Evolutionary conservation across 768 basidiomycete species (phyloP).

Genomic region (Austroboletus festivus): DNA sequence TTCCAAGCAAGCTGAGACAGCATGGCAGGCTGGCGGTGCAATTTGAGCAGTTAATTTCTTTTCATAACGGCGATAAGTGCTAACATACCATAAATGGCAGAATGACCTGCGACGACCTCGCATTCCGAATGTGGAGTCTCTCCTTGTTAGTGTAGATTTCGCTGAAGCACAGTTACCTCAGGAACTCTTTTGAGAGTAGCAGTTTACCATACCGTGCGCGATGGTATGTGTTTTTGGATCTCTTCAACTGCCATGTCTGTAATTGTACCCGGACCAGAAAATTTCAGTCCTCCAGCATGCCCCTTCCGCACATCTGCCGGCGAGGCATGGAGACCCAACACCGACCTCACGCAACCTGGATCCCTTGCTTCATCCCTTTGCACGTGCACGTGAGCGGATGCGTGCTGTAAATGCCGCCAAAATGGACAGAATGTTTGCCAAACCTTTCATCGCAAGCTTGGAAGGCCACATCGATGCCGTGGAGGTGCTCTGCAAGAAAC

Average conservation of each 20-base stretch:
- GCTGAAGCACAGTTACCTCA: constrained; percentile 3
- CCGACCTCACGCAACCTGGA: constrained; percentile 91
- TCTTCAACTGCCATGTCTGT: neutral
- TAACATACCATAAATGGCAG: neutral
- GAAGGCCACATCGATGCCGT: constrained; percentile 95
- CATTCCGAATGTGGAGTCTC: too few relatives aligned
- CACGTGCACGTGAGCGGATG: constrained; percentile 87
- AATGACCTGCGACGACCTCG: neutral
- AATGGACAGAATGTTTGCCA: constrained; percentile 97
- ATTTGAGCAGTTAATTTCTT: neutral
- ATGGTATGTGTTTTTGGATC: constrained; percentile 14
- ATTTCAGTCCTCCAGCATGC: constrained; percentile 86
- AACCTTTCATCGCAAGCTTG: constrained; percentile 85
- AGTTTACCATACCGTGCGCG: constrained; percentile 1
- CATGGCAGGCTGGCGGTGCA: neutral
- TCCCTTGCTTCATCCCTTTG: constrained; percentile 93
- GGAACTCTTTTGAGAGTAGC: neutral
- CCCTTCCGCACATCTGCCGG: constrained; percentile 67
- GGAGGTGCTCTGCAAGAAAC: constrained; percentile 76
- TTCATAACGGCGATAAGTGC: neutral
- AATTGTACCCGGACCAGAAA: constrained; percentile 49
- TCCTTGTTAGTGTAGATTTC: too few relatives aligned
- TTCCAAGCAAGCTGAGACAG: neutral
- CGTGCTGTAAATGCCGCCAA: constrained; percentile 94
- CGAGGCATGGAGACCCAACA: constrained; percentile 76